phyloP scores from a whole-genome alignment of 495 filamentous ascomycete genomes.

The Thermothielavioides terrestris region DNA sequence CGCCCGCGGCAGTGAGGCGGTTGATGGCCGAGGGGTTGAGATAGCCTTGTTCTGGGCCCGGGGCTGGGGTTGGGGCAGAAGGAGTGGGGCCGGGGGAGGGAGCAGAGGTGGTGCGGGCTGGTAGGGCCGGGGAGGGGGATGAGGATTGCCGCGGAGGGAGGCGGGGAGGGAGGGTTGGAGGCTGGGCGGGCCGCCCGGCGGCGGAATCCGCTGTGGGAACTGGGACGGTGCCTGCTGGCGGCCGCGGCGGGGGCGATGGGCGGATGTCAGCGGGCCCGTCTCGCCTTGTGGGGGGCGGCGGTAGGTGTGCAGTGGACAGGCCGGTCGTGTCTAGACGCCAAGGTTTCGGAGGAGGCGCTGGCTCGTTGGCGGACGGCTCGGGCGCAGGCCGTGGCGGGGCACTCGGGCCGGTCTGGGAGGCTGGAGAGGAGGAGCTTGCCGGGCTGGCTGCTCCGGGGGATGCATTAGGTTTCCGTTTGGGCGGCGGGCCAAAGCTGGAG shows the following conservation, averaged over 20 bases:
- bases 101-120: constrained; percentile 9
- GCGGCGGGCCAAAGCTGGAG: constrained; percentile 73
- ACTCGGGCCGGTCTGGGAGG: constrained; percentile 5
- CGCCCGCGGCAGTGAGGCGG: constrained; percentile 65
- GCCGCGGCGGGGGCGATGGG: constrained; percentile 13
- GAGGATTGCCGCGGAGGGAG: constrained; percentile 42
- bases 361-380: constrained; percentile 27
- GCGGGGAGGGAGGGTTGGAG: constrained; percentile 70
- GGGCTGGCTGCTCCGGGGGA: not conserved
- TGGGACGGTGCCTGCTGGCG: constrained; percentile 14
- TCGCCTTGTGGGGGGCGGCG: constrained; percentile 58
- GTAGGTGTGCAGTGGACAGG: constrained; percentile 56
- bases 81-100: not conserved
- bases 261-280: constrained; percentile 39
- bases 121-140: constrained; percentile 33
- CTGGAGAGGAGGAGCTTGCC: not conserved
- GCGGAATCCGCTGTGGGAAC: not conserved
- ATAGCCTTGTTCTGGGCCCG: constrained; percentile 17
- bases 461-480: constrained; percentile 41
- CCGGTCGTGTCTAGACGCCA: constrained; percentile 66
- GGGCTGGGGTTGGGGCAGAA: not conserved
- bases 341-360: constrained; percentile 51
- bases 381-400: constrained; percentile 23
- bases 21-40: constrained; percentile 62
- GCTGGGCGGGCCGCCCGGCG: not conserved